phyloP scores from a whole-genome alignment of 371 early-diverging fungal genomes.

The Mucor velutinosus region DNA sequence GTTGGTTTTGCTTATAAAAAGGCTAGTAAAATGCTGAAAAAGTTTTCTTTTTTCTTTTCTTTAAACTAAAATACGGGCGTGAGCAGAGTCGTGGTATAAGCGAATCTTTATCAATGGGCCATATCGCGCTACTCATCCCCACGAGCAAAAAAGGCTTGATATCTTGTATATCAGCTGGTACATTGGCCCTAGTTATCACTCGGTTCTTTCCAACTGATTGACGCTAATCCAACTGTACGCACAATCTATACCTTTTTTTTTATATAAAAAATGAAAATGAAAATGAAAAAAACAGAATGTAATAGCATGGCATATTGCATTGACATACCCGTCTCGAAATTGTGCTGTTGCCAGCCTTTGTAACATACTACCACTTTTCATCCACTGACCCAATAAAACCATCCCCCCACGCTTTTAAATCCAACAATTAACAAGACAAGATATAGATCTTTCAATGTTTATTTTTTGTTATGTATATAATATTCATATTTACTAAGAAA shows the following conservation, averaged over 20 bases:
- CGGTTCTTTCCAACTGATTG: constrained; percentile 13
- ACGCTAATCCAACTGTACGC: constrained; percentile 37
- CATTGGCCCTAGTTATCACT: constrained; percentile 30
- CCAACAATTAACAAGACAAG: not conserved
- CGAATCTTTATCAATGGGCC: constrained; percentile 41
- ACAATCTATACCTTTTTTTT: constrained; percentile 1
- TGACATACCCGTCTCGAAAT: no score
- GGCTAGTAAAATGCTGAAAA: not conserved
- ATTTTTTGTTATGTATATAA: not conserved
- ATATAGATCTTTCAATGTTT: not conserved
- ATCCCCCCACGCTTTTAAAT: not conserved
- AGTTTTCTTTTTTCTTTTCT: constrained; percentile 20
- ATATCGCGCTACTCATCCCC: constrained; percentile 43
- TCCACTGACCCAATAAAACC: not conserved
- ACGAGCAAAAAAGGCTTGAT: constrained; percentile 22
- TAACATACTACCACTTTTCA: no score
- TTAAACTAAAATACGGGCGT: constrained; percentile 25
- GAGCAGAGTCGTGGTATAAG: constrained; percentile 46
- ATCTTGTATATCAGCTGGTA: constrained; percentile 25
- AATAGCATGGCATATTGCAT: not conserved
- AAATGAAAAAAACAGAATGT: constrained; percentile 8
- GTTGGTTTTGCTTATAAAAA: not conserved
- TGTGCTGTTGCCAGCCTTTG: no score
- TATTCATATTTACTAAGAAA: not conserved
- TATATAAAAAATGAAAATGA: constrained; percentile 14